Evolutionary conservation across 2,329 filamentous ascomycete genomes (phyloP).

Genomic region (Scedosporium aurantiacum): DNA sequence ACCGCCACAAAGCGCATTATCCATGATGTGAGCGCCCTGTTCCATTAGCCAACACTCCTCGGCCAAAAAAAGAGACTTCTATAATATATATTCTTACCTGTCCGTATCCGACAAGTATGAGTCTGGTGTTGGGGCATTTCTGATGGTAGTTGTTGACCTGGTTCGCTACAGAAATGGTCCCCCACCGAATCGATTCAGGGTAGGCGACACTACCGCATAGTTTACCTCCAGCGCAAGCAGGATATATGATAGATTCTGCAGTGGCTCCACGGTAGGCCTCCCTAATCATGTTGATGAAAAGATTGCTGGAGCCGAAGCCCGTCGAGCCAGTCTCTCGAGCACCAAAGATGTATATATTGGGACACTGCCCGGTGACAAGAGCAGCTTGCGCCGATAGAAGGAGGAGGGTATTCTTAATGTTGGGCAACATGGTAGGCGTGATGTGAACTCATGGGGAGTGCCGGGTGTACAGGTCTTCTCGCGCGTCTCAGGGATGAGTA

Average conservation of each 20-base stretch:
- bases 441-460: not conserved
- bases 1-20: conserved; percentile 53
- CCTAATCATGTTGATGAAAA: conserved; percentile 38
- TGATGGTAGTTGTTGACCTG: conserved; percentile 48
- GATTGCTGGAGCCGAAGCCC: conserved; percentile 39
- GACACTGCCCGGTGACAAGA: conserved; percentile 16
- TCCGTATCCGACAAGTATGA: conserved; percentile 52
- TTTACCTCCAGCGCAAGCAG: conserved; percentile 51
- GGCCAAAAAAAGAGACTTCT: not conserved
- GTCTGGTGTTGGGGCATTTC: conserved; percentile 43
- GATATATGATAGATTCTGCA: conserved; percentile 43
- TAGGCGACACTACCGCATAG: conserved; percentile 24
- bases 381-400: not conserved
- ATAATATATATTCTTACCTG: conserved; percentile 28
- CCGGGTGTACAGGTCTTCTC: not conserved
- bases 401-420: not conserved
- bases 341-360: conserved; percentile 32
- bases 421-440: not conserved
- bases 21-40: conserved; percentile 53
- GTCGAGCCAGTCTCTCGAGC: conserved; percentile 37
- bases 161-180: conserved; percentile 45
- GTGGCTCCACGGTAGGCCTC: conserved; percentile 37
- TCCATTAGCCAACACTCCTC: not conserved
- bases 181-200: conserved; percentile 44
- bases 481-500: not conserved